Evolutionary conservation across 805 yeast genomes (phyloP), one percentile per base, ranked within the genome.

Genomic region (Schizosaccharomyces octosporus): DNA sequence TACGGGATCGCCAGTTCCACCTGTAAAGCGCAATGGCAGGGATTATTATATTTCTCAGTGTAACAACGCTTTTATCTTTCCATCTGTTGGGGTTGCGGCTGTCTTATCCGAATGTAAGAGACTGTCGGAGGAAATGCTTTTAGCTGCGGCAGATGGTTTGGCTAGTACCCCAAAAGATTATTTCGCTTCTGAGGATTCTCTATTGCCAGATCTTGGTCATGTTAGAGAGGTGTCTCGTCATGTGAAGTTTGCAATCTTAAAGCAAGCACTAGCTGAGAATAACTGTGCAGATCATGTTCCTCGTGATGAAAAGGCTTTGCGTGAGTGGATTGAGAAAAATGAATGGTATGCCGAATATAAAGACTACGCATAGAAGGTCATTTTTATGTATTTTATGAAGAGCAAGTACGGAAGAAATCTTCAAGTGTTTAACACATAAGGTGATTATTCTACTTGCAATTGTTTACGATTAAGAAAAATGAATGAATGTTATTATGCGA

Each of bases 51-150:
- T 90, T 65, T 86, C 96, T 13, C 97, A 90, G 71, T 90, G 90
- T 78, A 90, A 90, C 76, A 90, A 90, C 77, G 89, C 97, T 76
- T 87, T 89, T 75, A 81, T 95, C 0, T 90, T 90, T 85, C 97
- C 98, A 43, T 97, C 97, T 71, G 88, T 90, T 67, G 98, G 97
- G 58, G 76, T 90, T 62, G 97, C 97, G 67, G 94, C 96, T 1
- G 95, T 88, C 42, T 77, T 90, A 61, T 80, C 95, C 2, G 81
- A 96, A 72, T 82, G 95, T 55, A 78, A 78, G n/a, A 75, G 79
- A 24, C 87, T 93, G 66, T 79, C 93, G 59, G 94, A 87, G 70
- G 82, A 83, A 24, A 89, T 93, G 97, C 84, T 93, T 64, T 83
- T 93, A 48, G 97, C 97, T 7, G 97, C 95, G 31, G 95, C 93